A percentile compares a stretch with the other conserved stretches of the same genome.
Conservation (phyloP, 2,329 filamentous ascomycete genomes). For the Tolypocladium amazonense region DNA sequence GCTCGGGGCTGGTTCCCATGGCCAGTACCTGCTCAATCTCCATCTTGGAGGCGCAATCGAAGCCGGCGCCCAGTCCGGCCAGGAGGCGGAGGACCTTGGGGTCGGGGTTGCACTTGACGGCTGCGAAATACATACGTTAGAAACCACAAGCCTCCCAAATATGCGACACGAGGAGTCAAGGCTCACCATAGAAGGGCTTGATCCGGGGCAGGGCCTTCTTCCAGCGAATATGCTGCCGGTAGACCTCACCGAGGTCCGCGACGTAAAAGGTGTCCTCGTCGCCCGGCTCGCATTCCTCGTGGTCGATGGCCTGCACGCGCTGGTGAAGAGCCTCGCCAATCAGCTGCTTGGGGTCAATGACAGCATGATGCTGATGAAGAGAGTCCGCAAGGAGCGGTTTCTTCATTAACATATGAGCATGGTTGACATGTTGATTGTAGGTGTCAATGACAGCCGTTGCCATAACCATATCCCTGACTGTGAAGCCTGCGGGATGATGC, state of each 20-base stretch:
- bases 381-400: slow-evolving; percentile 27
- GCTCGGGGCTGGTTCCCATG: slow-evolving; percentile 72
- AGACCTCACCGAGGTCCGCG: slow-evolving; percentile 94
- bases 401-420: slow-evolving; percentile 36
- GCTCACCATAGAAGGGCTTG: slow-evolving; percentile 88
- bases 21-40: slow-evolving; percentile 89
- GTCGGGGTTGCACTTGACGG: slow-evolving; percentile 98
- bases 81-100: slow-evolving; percentile 80
- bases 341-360: slow-evolving; percentile 58
- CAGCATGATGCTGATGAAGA: slow-evolving; percentile 28
- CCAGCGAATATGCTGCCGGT: slow-evolving; percentile 97
- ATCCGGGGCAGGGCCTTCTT: slow-evolving; percentile 87
- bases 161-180: neutral
- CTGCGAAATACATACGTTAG: slow-evolving; percentile 31
- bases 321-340: slow-evolving; percentile 80
- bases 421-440: slow-evolving; percentile 38
- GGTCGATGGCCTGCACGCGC: slow-evolving; percentile 74
- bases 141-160: neutral
- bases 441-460: slow-evolving; percentile 49
- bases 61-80: slow-evolving; percentile 80
- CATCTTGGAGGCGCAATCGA: slow-evolving; percentile 95
- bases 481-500: slow-evolving; percentile 1
- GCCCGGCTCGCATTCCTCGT: slow-evolving; percentile 78
- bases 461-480: slow-evolving; percentile 53
- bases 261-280: slow-evolving; percentile 98